A percentile compares a stretch with the other conserved stretches of the same genome.
phyloP scores from a whole-genome alignment of 2,329 filamentous ascomycete genomes.

The Conoideocrella luteorostrata region DNA sequence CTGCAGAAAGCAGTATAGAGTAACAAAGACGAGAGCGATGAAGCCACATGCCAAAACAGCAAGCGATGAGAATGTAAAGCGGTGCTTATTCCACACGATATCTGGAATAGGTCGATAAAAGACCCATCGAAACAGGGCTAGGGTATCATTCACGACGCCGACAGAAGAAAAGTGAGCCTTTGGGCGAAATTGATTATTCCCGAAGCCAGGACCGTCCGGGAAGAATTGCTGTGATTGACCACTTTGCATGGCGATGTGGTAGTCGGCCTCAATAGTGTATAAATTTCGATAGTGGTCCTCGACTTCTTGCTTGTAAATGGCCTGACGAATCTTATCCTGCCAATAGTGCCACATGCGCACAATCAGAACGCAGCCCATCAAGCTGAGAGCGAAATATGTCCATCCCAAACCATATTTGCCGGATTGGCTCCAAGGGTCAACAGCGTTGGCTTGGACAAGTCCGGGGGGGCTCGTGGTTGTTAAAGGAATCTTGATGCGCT shows the following conservation, averaged over 20 bases:
- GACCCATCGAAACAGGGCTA: constrained; percentile 80
- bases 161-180: constrained; percentile 73
- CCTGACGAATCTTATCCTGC: constrained; percentile 88
- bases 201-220: constrained; percentile 53
- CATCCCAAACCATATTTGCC: constrained; percentile 83
- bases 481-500: constrained; percentile 54
- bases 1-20: constrained; percentile 78
- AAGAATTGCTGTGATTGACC: constrained; percentile 64
- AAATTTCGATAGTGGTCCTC: constrained; percentile 55
- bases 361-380: constrained; percentile 60
- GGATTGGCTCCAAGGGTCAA: constrained; percentile 75
- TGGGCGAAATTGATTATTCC: constrained; percentile 50
- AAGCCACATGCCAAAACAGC: constrained; percentile 63
- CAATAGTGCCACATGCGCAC: constrained; percentile 81
- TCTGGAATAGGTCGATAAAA: constrained; percentile 85
- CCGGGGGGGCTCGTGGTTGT: constrained; percentile 55
- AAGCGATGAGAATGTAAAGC: constrained; percentile 75
- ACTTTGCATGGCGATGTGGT: constrained; percentile 40
- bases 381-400: constrained; percentile 76
- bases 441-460: constrained; percentile 53
- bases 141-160: constrained; percentile 64
- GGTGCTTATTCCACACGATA: constrained; percentile 58
- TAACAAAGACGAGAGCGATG: constrained; percentile 63
- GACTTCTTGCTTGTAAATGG: constrained; percentile 78
- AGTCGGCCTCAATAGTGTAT: constrained; percentile 45